Evolutionary conservation across 2,329 filamentous ascomycete species (phyloP).

Genomic region (Pseudogymnoascus sp.): DNA sequence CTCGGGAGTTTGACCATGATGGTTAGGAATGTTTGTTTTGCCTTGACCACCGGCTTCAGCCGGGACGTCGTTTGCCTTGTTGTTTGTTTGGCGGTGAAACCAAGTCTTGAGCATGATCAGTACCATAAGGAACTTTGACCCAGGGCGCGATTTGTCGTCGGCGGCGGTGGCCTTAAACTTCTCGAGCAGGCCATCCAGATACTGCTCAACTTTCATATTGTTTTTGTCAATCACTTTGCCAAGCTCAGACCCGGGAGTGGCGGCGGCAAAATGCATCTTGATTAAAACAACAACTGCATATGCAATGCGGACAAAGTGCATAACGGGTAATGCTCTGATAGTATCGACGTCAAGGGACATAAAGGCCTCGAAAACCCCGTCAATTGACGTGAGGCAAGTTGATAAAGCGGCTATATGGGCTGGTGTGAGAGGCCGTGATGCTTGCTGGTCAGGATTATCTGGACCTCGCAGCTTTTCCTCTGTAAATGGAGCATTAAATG

Average conservation of each 20-base stretch:
- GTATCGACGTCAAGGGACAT: slow-evolving; percentile 39
- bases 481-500: slow-evolving; percentile 36
- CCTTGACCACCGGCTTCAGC: slow-evolving; percentile 12
- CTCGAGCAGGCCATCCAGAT: slow-evolving; percentile 62
- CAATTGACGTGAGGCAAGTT: slow-evolving; percentile 45
- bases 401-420: slow-evolving; percentile 46
- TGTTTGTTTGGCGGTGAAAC: slow-evolving; percentile 33
- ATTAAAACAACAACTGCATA: slow-evolving; percentile 52
- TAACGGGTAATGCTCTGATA: slow-evolving; percentile 43
- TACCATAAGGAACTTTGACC: slow-evolving; percentile 64
- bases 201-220: slow-evolving; percentile 57
- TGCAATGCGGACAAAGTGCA: slow-evolving; percentile 46
- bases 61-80: slow-evolving; percentile 14
- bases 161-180: slow-evolving; percentile 59
- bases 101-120: slow-evolving; percentile 63
- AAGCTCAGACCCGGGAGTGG: slow-evolving; percentile 56
- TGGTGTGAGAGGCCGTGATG: slow-evolving; percentile 21
- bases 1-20: slow-evolving; percentile 18
- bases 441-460: slow-evolving; percentile 12
- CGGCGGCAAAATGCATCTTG: slow-evolving; percentile 55
- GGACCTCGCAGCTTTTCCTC: slow-evolving; percentile 23
- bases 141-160: slow-evolving; percentile 56
- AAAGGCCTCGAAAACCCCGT: slow-evolving; percentile 47
- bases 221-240: slow-evolving; percentile 63
- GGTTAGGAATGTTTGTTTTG: slow-evolving; percentile 16